Percentiles rank a stretch among this genome's conserved stretches.
Evolutionary conservation across 2,329 filamentous ascomycete species (phyloP).

Genomic region (Penicillium sp.): DNA sequence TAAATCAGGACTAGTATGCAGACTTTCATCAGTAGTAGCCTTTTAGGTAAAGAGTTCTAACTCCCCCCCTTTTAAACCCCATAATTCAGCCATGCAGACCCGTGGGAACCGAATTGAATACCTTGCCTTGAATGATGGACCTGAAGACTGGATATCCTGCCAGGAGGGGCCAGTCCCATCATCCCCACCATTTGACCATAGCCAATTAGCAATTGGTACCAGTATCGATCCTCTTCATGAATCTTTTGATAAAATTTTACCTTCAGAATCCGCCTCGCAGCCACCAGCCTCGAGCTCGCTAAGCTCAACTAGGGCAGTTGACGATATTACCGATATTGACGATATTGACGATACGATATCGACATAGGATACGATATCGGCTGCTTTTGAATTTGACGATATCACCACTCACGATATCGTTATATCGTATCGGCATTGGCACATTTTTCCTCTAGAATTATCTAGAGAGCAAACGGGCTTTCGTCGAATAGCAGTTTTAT

Average conservation of each 20-base stretch:
- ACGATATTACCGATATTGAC: no score
- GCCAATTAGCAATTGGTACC: slow-evolving; percentile 3
- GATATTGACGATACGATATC: no score
- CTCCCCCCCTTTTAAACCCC: background rate
- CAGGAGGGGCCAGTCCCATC: slow-evolving; percentile 1
- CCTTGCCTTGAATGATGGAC: slow-evolving; percentile 1
- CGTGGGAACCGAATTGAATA: slow-evolving; percentile 4
- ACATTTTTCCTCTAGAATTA: no score
- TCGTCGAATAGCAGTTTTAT: no score
- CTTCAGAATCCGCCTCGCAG: slow-evolving; percentile 4
- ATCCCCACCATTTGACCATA: slow-evolving; percentile 1
- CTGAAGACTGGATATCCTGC: slow-evolving; percentile 1
- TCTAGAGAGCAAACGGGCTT: no score
- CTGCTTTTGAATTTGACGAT: no score
- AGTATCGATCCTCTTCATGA: slow-evolving; percentile 1
- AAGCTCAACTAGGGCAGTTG: no score
- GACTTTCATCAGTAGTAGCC: slow-evolving; percentile 1
- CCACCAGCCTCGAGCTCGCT: no score
- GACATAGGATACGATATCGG: no score
- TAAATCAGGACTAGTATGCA: slow-evolving; percentile 2
- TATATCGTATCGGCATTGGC: no score
- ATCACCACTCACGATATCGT: no score
- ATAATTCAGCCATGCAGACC: slow-evolving; percentile 2
- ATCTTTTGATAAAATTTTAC: slow-evolving; percentile 3
- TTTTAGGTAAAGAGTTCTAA: background rate